Evolutionary conservation across 1,284 basidiomycete species (phyloP).

Genomic region (Cutaneotrichosporon cyanovorans): DNA sequence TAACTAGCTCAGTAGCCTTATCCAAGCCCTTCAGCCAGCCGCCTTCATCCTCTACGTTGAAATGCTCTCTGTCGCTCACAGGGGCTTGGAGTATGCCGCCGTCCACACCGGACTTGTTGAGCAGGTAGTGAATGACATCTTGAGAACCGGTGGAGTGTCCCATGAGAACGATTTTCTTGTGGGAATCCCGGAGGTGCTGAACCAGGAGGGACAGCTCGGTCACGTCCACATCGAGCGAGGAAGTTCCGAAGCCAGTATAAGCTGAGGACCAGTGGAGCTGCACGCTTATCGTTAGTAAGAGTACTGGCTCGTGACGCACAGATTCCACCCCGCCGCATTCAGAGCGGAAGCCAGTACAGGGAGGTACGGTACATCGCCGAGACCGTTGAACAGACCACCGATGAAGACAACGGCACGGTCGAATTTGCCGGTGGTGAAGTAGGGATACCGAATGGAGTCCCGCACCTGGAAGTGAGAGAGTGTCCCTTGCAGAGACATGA

Average conservation of each 20-base stretch:
- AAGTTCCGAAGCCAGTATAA: slow-evolving; percentile 36
- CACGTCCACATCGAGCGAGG: slow-evolving; percentile 34
- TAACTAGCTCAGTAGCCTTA: slow-evolving; percentile 23
- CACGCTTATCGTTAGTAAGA: slow-evolving; percentile 22
- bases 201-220: slow-evolving; percentile 36
- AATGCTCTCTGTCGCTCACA: slow-evolving; percentile 41
- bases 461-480: background rate
- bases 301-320: slow-evolving; percentile 26
- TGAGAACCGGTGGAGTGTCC: slow-evolving; percentile 47
- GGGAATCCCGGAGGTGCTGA: slow-evolving; percentile 32
- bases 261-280: slow-evolving; percentile 42
- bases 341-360: slow-evolving; percentile 24
- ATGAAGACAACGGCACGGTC: slow-evolving; percentile 38
- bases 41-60: slow-evolving; percentile 10
- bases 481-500: too few relatives aligned
- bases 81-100: slow-evolving; percentile 47
- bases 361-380: slow-evolving; percentile 35
- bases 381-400: slow-evolving; percentile 41
- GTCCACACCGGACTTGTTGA: slow-evolving; percentile 20
- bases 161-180: slow-evolving; percentile 34
- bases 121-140: slow-evolving; percentile 43
- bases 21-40: slow-evolving; percentile 19
- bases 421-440: slow-evolving; percentile 34
- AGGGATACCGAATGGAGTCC: slow-evolving; percentile 21
- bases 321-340: slow-evolving; percentile 31